These are phyloP conservation scores for Diutina ranongensis DNA, from an alignment of 1,139 yeast genomes.

Conservation along the genomic window DNA sequence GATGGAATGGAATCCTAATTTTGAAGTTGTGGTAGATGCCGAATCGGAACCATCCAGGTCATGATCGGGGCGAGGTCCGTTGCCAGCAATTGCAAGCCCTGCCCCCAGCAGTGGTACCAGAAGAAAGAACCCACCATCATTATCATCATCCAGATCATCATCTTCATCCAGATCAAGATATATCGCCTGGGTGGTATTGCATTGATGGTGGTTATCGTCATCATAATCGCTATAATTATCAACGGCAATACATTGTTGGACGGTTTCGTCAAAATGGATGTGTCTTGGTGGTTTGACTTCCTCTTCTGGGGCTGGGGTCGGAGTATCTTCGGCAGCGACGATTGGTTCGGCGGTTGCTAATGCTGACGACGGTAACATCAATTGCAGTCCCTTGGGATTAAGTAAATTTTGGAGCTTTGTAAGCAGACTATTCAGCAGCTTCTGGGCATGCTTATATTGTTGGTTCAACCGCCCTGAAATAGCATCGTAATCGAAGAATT, in stretches of 20 bases:
- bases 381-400: slow-evolving; percentile 1
- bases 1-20: slow-evolving; percentile 29
- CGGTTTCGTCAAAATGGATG: slow-evolving; percentile 87
- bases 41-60: slow-evolving; percentile 17
- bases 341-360: slow-evolving; percentile 8
- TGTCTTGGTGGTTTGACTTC: slow-evolving; percentile 34
- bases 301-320: not conserved
- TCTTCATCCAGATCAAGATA: slow-evolving; percentile 19
- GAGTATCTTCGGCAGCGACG: slow-evolving; percentile 2
- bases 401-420: not conserved
- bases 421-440: slow-evolving; percentile 2
- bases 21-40: slow-evolving; percentile 14
- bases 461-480: slow-evolving; percentile 50
- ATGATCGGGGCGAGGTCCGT: not conserved
- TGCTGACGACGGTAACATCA: not conserved
- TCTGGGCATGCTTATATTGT: slow-evolving; percentile 25
- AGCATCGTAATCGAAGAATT: slow-evolving; percentile 43
- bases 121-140: slow-evolving; percentile 62
- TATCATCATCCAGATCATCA: slow-evolving; percentile 34
- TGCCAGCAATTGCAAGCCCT: slow-evolving; percentile 1
- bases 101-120: slow-evolving; percentile 37
- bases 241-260: slow-evolving; percentile 80
- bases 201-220: not conserved
- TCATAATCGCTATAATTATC: slow-evolving; percentile 16
- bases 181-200: not conserved